Conservation (phyloP, 257 asterid genomes). For the Cinchona pubescens region DNA sequence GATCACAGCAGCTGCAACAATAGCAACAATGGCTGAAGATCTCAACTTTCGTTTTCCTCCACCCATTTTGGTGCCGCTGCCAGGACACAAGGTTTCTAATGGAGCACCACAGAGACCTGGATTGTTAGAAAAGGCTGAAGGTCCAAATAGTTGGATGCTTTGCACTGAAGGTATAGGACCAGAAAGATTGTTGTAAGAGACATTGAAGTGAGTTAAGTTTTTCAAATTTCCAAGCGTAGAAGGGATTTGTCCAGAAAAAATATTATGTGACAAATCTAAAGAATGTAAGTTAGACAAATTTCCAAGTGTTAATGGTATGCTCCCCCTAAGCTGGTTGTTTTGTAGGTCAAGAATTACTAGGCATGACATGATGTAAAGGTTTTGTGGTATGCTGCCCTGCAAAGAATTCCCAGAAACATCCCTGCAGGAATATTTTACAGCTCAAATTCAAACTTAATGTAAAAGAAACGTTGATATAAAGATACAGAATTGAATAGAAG, state of each 20-base stretch:
- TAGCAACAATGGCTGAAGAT: conserved; percentile 65
- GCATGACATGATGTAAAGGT: conserved; percentile 58
- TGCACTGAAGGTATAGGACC: conserved; percentile 66
- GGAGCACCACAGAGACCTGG: conserved; percentile 80
- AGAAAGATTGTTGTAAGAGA: conserved; percentile 75
- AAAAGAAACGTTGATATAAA: conserved; percentile 4
- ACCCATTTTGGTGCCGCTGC: conserved; percentile 22
- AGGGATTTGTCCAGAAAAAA: conserved; percentile 61
- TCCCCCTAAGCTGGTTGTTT: conserved; percentile 57
- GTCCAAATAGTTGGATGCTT: conserved; percentile 56
- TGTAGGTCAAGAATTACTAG: conserved; percentile 73
- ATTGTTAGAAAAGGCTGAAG: conserved; percentile 68
- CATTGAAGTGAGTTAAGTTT: conserved; percentile 59
- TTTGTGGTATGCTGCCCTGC: conserved; percentile 57
- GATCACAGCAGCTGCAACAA: conserved; percentile 81
- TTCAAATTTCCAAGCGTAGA: conserved; percentile 46
- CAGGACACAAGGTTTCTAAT: conserved; percentile 44
- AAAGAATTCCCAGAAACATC: conserved; percentile 66
- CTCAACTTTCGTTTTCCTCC: conserved; percentile 59
- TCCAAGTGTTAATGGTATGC: conserved; percentile 61
- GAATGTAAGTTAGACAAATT: conserved; percentile 56
- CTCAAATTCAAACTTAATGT: conserved; percentile 10
- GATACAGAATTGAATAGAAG: not conserved
- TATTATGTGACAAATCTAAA: conserved; percentile 68
- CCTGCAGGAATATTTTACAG: conserved; percentile 44